Evolutionary conservation across 2,329 filamentous ascomycete species (phyloP).

Genomic region (Fusarium pseudograminearum): DNA sequence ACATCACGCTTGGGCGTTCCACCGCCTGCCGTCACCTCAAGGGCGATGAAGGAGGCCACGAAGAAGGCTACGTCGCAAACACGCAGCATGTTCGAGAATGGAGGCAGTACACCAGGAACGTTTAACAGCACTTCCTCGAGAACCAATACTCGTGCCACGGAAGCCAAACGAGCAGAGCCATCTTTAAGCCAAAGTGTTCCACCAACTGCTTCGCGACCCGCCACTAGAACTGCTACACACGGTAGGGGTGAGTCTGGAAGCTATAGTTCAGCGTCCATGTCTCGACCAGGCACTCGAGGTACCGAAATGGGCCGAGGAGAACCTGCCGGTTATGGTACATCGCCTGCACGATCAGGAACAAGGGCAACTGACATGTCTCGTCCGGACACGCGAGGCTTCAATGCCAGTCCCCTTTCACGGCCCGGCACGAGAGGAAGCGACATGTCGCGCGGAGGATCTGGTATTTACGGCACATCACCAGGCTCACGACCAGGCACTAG

Average conservation of each 20-base stretch:
- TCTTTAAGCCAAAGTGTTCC: constrained; percentile 32
- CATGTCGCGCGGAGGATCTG: constrained; percentile 47
- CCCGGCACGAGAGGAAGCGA: constrained; percentile 52
- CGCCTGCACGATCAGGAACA: constrained; percentile 43
- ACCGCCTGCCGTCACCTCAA: constrained; percentile 90
- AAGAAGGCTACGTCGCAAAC: constrained; percentile 89
- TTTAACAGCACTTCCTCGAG: constrained; percentile 49
- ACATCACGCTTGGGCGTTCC: constrained; percentile 87
- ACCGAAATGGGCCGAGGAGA: constrained; percentile 49
- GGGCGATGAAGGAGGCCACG: constrained; percentile 95
- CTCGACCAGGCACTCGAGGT: constrained; percentile 41
- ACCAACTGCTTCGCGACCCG: constrained; percentile 29
- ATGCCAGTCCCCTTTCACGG: constrained; percentile 59
- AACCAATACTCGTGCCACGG: constrained; percentile 34
- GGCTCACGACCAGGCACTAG: constrained; percentile 70
- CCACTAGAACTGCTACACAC: constrained; percentile 28
- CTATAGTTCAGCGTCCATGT: constrained; percentile 43
- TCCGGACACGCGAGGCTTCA: constrained; percentile 41
- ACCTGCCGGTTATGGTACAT: constrained; percentile 33
- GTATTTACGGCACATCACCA: constrained; percentile 51
- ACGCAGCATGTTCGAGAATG: constrained; percentile 77
- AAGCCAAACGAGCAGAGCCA: constrained; percentile 36
- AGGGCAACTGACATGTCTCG: constrained; percentile 41
- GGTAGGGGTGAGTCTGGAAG: constrained; percentile 41
- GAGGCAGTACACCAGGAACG: constrained; percentile 48